These are phyloP conservation scores for Musa itinerans DNA, from an alignment of 176 grass and related monocot genomes.

Conservation along the genomic window DNA sequence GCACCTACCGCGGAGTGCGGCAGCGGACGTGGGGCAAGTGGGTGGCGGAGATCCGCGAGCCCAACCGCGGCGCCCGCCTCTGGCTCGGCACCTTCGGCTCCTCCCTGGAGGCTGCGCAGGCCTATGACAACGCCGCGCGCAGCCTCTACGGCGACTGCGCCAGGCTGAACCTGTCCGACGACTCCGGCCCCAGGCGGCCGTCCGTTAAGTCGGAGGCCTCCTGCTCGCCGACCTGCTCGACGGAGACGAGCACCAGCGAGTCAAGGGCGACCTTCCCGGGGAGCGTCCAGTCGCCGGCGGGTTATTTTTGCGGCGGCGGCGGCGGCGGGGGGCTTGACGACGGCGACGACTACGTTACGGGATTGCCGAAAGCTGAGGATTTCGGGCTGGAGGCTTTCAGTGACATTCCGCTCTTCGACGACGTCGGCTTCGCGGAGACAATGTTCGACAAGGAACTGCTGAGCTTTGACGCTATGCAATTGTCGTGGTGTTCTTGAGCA, in stretches of 20 bases:
- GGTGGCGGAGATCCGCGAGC: conserved; percentile 95
- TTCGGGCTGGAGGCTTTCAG: background rate
- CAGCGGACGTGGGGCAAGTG: conserved; percentile 95
- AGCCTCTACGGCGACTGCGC: conserved; percentile 11
- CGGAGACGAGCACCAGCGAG: background rate
- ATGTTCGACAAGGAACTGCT: background rate
- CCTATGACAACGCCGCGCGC: background rate
- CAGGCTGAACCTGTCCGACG: background rate
- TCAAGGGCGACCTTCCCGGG: background rate
- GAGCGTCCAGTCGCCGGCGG: background rate
- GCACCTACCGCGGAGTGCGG: conserved; percentile 76
- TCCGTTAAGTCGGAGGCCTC: background rate
- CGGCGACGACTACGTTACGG: background rate
- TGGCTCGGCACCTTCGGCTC: conserved; percentile 21
- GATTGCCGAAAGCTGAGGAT: background rate
- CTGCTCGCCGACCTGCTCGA: background rate
- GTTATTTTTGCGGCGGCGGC: background rate
- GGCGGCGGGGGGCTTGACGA: background rate
- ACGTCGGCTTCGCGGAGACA: background rate
- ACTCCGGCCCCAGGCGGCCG: background rate
- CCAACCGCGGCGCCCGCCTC: conserved; percentile 20
- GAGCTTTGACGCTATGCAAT: background rate
- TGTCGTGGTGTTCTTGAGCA: background rate
- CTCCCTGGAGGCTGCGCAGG: background rate
- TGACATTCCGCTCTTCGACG: background rate